Evolutionary conservation across 2,329 filamentous ascomycete genomes (phyloP).

Genomic region (Neocucurbitaria cava): DNA sequence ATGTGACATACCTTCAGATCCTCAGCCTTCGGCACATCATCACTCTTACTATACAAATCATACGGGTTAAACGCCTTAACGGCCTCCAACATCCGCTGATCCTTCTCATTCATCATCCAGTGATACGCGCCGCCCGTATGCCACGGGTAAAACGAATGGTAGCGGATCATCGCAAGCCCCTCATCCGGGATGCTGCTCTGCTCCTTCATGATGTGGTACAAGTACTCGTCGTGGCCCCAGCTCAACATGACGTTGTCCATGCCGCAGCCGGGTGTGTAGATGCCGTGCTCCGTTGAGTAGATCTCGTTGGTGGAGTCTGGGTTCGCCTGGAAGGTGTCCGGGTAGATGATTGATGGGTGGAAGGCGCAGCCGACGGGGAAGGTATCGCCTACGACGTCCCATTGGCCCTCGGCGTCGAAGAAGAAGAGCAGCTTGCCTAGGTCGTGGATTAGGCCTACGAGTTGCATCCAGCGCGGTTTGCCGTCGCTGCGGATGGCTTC

Average conservation of each 20-base stretch:
- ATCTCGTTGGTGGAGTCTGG: constrained; percentile 74
- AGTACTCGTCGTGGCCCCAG: constrained; percentile 89
- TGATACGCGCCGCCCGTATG: constrained; percentile 80
- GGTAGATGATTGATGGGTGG: constrained; percentile 79
- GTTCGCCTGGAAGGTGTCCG: constrained; percentile 77
- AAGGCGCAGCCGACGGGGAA: constrained; percentile 81
- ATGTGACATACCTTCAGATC: constrained; percentile 75
- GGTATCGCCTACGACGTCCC: constrained; percentile 90
- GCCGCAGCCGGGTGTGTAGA: constrained; percentile 80
- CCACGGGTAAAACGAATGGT: constrained; percentile 94
- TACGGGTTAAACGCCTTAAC: constrained; percentile 91
- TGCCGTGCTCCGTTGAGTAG: constrained; percentile 78
- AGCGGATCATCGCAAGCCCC: constrained; percentile 89
- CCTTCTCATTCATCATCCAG: constrained; percentile 84
- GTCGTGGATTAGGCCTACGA: constrained; percentile 79
- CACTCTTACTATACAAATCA: constrained; percentile 90
- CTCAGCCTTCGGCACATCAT: constrained; percentile 76
- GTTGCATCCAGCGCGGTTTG: constrained; percentile 82
- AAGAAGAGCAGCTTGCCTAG: constrained; percentile 82
- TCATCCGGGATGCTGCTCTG: constrained; percentile 81
- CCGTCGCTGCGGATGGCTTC: constrained; percentile 88
- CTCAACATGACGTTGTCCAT: constrained; percentile 87
- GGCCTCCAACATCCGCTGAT: constrained; percentile 78
- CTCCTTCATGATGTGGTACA: constrained; percentile 85
- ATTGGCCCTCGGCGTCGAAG: constrained; percentile 84